Base-by-base conservation (phyloP, 352 stramenopile genomes). In the Thalassiosira pacifica region DNA sequence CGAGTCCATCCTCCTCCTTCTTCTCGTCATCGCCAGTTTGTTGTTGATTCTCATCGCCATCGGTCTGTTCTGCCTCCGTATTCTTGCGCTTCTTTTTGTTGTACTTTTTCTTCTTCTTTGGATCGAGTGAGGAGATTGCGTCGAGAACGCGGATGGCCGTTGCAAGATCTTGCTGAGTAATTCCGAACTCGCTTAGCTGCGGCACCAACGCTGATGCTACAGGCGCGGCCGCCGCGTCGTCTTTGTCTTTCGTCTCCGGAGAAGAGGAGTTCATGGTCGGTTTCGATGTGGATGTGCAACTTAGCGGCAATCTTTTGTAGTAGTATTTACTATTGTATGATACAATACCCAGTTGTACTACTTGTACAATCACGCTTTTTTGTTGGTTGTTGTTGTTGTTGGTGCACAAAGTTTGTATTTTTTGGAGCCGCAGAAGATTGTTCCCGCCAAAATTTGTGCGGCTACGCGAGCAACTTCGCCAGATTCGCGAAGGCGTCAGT, bases 91-190 rank as follows among this genome's bases (percentile, higher is more conserved):
- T 75, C 19, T 81, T 84, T 10, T 76, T 66, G 10, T 75, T 76
- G 59, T 74, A 76, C n/a, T 88, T 86, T 31, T 80, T 86, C 4
- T 60, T 85, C 10, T 71, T 89, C 67, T 88, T 86, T 26, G 82
- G 79, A 83, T 88, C 66, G 32, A 93, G 72, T 5, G 76, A 79
- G 9, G 83, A 60, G 16, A 95, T 83, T 19, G 87, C 89, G 37
- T 89, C 73, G 4, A 95, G 73, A 16, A 95, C 91, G 61, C 82
- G 86, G n/a, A 93, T 84, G 16, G 88, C 75, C 4, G 76, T 90
- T 34, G 83, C 31, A 11, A 95, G 65, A 37, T 95, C 85, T 42
- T 79, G 52, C 16, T 85, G 24, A 13, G 90, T 93, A 55, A 95
- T 90, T 8, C 77, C 80, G 24, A 75, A 81, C 52, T 81, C 72